Base-by-base conservation (phyloP, 2,329 filamentous ascomycete species). In the Emmonsia crescens region DNA sequence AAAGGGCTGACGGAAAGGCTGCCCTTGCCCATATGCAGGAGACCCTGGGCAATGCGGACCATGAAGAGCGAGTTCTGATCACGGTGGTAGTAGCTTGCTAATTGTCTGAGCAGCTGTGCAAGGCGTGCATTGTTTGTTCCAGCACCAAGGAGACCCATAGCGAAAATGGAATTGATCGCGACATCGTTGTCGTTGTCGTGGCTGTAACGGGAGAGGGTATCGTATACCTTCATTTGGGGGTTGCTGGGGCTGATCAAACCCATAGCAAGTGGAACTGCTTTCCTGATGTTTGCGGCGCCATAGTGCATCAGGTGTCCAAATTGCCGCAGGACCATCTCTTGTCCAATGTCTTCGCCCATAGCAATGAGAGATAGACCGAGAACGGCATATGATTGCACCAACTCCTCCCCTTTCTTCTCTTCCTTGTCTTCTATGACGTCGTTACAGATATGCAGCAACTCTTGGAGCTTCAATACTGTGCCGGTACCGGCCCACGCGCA, bases 251-350 rank as follows among this genome's bases (percentile, higher is more conserved):
- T 96, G 72, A 99, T 88, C 60, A 99, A 83, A 70, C 92, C 95
- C 91, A 99, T 95, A 31, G 94, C 94, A 60, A 99, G 82, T 42
- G 94, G 94, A 36, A 99, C 94, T 24, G 92, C 93, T 72, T 94
- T 94, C 65, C 94, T 89, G 69, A 99, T 99, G 74, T 99, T 97
- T 72, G 92, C 83, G 75, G 96, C 93, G 66, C 95, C 94, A 71
- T 99, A 99, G 78, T 99, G 94, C 94, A 99, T 99, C 64, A 99
- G 82, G 75, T 99, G 94, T 57, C 92, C 94, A 70, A 99, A 97
- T 72, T 96, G 94, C 62, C 94, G 88, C 48, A 99, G 83, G 12
- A 97, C 92, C 94, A 99, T 99, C 73, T 99, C 94, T 74, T 99
- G 94, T 5, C 95, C 95, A 61, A 99, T 87, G 63, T 99, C 95